phyloP scores from a whole-genome alignment of 805 yeast genomes.

The Millerozyma acaciae region DNA sequence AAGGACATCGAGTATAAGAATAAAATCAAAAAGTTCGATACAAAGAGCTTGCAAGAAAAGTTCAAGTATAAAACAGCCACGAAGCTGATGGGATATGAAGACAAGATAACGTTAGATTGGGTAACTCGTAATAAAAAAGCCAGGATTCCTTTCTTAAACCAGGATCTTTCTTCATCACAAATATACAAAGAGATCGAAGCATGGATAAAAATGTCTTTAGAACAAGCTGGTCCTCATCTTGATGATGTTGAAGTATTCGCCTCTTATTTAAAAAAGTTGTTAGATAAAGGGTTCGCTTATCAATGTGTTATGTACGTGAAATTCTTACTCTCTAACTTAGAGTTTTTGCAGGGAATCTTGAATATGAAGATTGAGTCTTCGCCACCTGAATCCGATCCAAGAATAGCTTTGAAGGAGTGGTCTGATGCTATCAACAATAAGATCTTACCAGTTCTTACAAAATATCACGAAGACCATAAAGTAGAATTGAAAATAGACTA shows the following conservation, averaged over 20 bases:
- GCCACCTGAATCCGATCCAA: no score
- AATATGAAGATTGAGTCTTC: neutral
- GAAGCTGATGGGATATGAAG: constrained; percentile 10
- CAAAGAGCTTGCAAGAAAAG: constrained; percentile 26
- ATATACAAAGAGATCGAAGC: constrained; percentile 16
- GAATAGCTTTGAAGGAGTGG: constrained; percentile 12
- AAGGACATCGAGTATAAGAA: constrained; percentile 31
- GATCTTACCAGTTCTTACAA: constrained; percentile 5
- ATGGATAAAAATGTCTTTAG: constrained; percentile 25
- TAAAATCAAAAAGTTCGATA: constrained; percentile 20
- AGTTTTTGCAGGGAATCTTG: neutral
- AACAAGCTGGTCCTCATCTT: constrained; percentile 32
- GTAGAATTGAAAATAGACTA: no score
- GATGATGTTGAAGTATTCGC: constrained; percentile 26
- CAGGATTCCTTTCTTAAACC: no score
- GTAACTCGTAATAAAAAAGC: constrained; percentile 5
- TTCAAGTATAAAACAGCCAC: constrained; percentile 11
- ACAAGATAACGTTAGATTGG: constrained; percentile 19
- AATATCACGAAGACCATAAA: no score
- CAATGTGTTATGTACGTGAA: neutral
- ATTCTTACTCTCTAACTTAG: neutral
- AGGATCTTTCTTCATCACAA: no score
- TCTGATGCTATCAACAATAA: constrained; percentile 3
- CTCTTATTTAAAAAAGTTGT: constrained; percentile 16
- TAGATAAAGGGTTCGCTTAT: constrained; percentile 7